Evolutionary conservation across 1,284 basidiomycete species (phyloP), one percentile per base, ranked within the genome.

Genomic region (Papiliotrema fonsecae): DNA sequence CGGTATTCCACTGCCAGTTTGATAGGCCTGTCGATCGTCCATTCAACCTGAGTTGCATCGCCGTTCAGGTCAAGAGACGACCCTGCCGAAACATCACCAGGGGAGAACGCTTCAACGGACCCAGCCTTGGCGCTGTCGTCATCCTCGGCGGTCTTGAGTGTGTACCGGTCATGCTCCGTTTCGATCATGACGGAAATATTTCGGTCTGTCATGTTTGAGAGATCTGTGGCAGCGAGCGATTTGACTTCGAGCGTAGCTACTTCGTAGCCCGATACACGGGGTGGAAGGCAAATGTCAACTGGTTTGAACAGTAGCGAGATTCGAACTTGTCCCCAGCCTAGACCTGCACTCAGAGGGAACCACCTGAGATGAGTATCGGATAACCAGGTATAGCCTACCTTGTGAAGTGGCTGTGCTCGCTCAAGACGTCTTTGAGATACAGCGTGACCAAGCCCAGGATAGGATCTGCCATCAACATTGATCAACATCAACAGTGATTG

Each of bases 291-390:
- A 25, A 73, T 65, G 40, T 74, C 71, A 32, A 75, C 48, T 1
- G 74, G 65, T 52, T 74, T 74, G 67, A 72, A 75, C 0, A 75
- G 60, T 5, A 74, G 57, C 1, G 70, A 73, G 3, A 75, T 43
- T 6, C 73, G 67, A 14, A 74, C 56, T 6, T 59, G 47, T 6
- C 74, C 73, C 62, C 67, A 69, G 2, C 73, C 74, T 0, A 74
- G 53, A 4, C 73, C 74, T 6, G 68, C 69, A 3, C 64, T 57
- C 2, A 74, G 47, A 4, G 72, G 72, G 53, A 65, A 72, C 62
- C 67, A 70, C 28, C 66, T 64, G 30, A 36, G 50, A 24, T 34
- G n/a, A 36, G 52, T 41, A 28, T 6, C 22, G 22, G 38, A 26
- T 36, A 45, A 14, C 19, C 30, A 10, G 26, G 25, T 31, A 31